phyloP scores from a whole-genome alignment of 192 early-diverging fungal genomes.

The Coemansia umbellata region DNA sequence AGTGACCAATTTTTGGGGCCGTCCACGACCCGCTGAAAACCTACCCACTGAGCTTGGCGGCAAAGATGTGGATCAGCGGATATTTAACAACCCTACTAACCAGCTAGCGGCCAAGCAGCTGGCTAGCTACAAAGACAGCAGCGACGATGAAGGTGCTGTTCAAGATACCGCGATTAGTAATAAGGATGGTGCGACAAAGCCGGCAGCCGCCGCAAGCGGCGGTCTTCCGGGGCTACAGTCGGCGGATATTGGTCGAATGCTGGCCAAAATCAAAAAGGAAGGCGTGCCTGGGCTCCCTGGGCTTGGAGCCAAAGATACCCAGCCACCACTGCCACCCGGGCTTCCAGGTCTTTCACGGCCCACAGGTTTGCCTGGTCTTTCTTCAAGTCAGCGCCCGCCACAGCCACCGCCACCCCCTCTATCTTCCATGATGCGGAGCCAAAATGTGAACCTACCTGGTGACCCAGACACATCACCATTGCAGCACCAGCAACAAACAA shows the following conservation, averaged over 20 bases:
- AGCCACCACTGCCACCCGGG: conserved; percentile 7
- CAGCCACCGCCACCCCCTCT: conserved; percentile 7
- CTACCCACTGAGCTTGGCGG: conserved; percentile 39
- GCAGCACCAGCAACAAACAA: not conserved
- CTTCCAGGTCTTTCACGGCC: not conserved
- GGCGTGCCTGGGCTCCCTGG: conserved; percentile 18
- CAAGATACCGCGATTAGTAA: not conserved
- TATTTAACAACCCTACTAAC: conserved; percentile 26
- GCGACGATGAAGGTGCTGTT: not conserved
- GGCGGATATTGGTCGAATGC: conserved; percentile 25
- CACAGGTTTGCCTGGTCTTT: not conserved
- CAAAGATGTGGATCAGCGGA: conserved; percentile 22
- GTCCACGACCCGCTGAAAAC: conserved; percentile 78
- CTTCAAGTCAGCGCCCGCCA: not conserved
- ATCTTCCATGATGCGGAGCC: no score
- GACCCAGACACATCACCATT: not conserved
- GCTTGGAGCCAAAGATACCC: not conserved
- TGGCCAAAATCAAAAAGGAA: conserved; percentile 39
- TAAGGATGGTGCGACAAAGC: not conserved
- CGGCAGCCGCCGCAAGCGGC: conserved; percentile 10
- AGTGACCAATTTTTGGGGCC: conserved; percentile 92
- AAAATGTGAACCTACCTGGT: no score
- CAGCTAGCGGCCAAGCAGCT: conserved; percentile 9
- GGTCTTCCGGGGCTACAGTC: conserved; percentile 27
- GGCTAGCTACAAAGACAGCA: conserved; percentile 9